Base-by-base conservation (phyloP, 179 eudicot species). In the Spergularia azorica region DNA sequence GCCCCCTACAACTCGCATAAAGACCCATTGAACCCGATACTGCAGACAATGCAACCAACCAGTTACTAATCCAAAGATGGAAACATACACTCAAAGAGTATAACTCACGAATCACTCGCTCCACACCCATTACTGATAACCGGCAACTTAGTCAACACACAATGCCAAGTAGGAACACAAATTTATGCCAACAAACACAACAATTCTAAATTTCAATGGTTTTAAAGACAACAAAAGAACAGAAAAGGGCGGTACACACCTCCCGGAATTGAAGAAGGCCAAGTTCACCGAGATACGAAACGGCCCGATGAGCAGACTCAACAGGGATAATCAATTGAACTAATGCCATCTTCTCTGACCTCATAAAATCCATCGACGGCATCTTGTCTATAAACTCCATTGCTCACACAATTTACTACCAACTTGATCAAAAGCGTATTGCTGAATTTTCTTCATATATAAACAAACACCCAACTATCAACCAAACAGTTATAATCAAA, bases 321-420 rank as follows among this genome's bases (percentile, higher is more conserved):
- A 87, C 90, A 1, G 98, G 98, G 20, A 92, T 89, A 20, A 94
- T 94, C 43, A 94, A 89, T 85, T 92, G 98, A 63, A 90, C 89
- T 67, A 79, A 83, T 6, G 89, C 69, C 98, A 94, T 94, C 85
- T 88, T 88, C 89, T 94, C 98, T 39, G 98, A 94, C 72, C 97
- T 90, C 96, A 94, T 88, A 85, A 94, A 90, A 91, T 94, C 98
- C 97, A 93, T 90, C 12, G 78, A 59, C n/a, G 97, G 92, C 83
- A 90, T 72, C 59, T 84, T 88, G 81, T 88, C 87, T 57, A 92
- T 73, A 85, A 81, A 88, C 88, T 88, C 89, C 97, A 89, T 91
- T 81, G 83, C 86, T 88, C 87, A 80, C 87, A 61, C 61, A 87
- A 82, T 86, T 52, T 55, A 74, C 61, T 48, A 6, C 79, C 79